These are phyloP conservation scores for Ascochyta pisi DNA, from an alignment of 2,329 filamentous ascomycete genomes.

Conservation along the genomic window DNA sequence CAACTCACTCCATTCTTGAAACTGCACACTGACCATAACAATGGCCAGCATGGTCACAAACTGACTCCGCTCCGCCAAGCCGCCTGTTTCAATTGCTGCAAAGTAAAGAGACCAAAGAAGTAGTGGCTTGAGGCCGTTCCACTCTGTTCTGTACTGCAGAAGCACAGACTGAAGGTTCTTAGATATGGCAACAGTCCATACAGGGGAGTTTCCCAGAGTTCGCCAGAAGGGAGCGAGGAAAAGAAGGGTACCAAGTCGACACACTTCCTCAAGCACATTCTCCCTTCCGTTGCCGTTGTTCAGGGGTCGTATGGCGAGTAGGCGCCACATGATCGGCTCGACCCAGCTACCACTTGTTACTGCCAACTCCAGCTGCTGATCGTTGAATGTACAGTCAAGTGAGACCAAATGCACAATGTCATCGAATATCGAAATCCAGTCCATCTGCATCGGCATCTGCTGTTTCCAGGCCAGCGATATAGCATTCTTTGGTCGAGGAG, in stretches of 20 bases:
- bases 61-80: slow-evolving; percentile 32
- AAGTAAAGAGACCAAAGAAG: slow-evolving; percentile 38
- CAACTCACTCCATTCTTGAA: slow-evolving; percentile 31
- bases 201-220: slow-evolving; percentile 32
- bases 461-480: slow-evolving; percentile 67
- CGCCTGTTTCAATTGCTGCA: slow-evolving; percentile 35
- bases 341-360: slow-evolving; percentile 38
- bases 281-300: slow-evolving; percentile 17
- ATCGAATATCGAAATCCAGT: slow-evolving; percentile 41
- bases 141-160: slow-evolving; percentile 31
- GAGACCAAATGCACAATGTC: slow-evolving; percentile 35
- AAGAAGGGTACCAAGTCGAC: slow-evolving; percentile 37
- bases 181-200: slow-evolving; percentile 33
- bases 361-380: slow-evolving; percentile 30
- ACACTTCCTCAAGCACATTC: slow-evolving; percentile 39
- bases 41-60: slow-evolving; percentile 38
- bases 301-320: slow-evolving; percentile 34
- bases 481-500: slow-evolving; percentile 61
- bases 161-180: slow-evolving; percentile 32
- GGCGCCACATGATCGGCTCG: slow-evolving; percentile 36
- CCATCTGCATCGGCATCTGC: slow-evolving; percentile 30
- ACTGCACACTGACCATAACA: slow-evolving; percentile 30
- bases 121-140: slow-evolving; percentile 38
- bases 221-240: slow-evolving; percentile 40
- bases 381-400: slow-evolving; percentile 33